Conservation (phyloP, 1,139 yeast genomes). For the Debaryomyces subglobosus region DNA sequence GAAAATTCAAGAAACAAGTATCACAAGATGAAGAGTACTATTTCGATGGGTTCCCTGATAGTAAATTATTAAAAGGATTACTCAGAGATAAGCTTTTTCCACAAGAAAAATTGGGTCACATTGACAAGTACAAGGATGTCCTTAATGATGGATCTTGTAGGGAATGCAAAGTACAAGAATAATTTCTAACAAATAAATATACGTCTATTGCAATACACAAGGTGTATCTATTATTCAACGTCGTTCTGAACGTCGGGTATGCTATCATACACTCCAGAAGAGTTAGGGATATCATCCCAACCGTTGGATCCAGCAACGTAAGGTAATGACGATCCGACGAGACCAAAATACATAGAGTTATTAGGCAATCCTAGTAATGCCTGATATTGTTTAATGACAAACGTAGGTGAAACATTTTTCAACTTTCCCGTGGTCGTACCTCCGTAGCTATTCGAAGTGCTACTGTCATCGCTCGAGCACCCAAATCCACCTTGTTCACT, state of each 20-base stretch:
- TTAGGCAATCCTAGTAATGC: conserved; percentile 45
- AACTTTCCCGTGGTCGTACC: conserved; percentile 14
- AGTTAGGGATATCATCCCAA: conserved; percentile 37
- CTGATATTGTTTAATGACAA: conserved; percentile 49
- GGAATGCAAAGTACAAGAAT: conserved; percentile 17
- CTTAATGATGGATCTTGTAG: conserved; percentile 13
- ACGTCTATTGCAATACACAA: conserved; percentile 6
- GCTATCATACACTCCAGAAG: neutral
- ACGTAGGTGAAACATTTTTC: conserved; percentile 48
- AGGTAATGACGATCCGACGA: conserved; percentile 45
- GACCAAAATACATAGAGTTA: conserved; percentile 41
- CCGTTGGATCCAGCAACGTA: conserved; percentile 43
- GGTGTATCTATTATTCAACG: conserved; percentile 1
- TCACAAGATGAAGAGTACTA: conserved; percentile 34
- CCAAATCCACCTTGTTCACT: neutral
- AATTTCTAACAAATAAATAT: conserved; percentile 2
- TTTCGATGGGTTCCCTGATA: conserved; percentile 52
- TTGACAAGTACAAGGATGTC: conserved; percentile 24
- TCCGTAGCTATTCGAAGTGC: conserved; percentile 13
- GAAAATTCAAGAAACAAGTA: conserved; percentile 37
- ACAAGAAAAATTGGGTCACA: conserved; percentile 38
- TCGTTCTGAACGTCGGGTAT: conserved; percentile 3
- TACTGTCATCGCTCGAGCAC: conserved; percentile 11
- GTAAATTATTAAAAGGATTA: conserved; percentile 43
- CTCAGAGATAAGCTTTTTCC: conserved; percentile 36